Conservation (phyloP, 768 basidiomycete genomes). For the Termitomyces sp. region DNA sequence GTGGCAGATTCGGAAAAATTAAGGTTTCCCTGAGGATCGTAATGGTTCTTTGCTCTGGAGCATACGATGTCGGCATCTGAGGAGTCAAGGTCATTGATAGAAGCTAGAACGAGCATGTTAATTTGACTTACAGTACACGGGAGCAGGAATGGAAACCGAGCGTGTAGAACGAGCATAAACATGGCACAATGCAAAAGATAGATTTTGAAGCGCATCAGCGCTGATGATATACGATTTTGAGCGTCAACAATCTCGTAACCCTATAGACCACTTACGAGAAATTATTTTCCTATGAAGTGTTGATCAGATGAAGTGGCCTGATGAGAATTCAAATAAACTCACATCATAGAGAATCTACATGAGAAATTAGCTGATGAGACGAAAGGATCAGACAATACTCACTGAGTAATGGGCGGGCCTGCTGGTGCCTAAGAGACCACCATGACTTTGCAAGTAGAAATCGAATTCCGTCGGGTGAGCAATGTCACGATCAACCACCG, state of each 20-base stretch:
- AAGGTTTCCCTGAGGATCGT: conserved; percentile 53
- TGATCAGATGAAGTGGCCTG: neutral
- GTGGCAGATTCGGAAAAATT: conserved; percentile 60
- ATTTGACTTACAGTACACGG: conserved; percentile 63
- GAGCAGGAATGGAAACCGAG: conserved; percentile 78
- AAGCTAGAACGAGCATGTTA: neutral
- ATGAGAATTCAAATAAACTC: conserved; percentile 14
- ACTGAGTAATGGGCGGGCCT: conserved; percentile 43
- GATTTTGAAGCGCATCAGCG: conserved; percentile 54
- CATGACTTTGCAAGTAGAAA: conserved; percentile 76
- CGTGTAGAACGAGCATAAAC: conserved; percentile 70
- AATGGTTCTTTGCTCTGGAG: conserved; percentile 76
- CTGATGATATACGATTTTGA: conserved; percentile 20
- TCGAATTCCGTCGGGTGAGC: conserved; percentile 73
- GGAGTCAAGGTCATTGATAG: neutral
- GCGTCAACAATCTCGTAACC: neutral
- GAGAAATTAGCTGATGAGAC: neutral
- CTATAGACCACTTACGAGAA: conserved; percentile 42
- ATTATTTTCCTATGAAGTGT: conserved; percentile 38
- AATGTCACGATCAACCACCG: conserved; percentile 69
- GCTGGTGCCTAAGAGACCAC: conserved; percentile 73
- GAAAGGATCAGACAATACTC: conserved; percentile 11
- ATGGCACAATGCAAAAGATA: conserved; percentile 58
- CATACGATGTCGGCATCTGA: conserved; percentile 39
- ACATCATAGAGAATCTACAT: conserved; percentile 38